Conservation (phyloP, 176 grass and related monocot species). For the Aegilops tauschii region DNA sequence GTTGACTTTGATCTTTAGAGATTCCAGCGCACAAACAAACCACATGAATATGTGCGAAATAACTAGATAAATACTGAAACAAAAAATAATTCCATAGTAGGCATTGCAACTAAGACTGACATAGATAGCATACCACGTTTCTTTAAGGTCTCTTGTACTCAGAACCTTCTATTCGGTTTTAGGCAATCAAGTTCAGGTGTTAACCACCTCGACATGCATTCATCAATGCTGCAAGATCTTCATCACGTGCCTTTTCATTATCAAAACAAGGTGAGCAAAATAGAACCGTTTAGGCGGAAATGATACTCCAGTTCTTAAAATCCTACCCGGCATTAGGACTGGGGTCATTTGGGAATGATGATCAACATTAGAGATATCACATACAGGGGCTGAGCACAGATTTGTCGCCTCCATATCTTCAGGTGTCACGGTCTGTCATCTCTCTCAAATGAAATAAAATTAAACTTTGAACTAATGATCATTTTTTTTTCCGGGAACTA, state of each 20-base stretch:
- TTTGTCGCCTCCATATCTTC: too few relatives aligned
- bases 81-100: background rate
- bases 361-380: too few relatives aligned
- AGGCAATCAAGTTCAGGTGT: conserved; percentile 92
- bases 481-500: too few relatives aligned
- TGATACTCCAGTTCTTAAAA: too few relatives aligned
- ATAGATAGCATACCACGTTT: conserved; percentile 53
- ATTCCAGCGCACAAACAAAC: conserved; percentile 63
- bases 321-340: too few relatives aligned
- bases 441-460: too few relatives aligned
- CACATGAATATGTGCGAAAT: conserved; percentile 42
- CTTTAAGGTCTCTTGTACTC: conserved; percentile 86
- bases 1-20: conserved; percentile 62
- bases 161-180: conserved; percentile 83
- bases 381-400: too few relatives aligned
- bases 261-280: conserved; percentile 58
- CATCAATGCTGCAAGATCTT: conserved; percentile 38
- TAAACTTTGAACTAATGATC: too few relatives aligned
- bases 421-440: too few relatives aligned
- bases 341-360: too few relatives aligned
- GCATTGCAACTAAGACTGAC: background rate
- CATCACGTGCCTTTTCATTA: conserved; percentile 59
- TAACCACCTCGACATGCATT: conserved; percentile 51
- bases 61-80: background rate
- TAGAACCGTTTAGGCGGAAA: too few relatives aligned